Evolutionary conservation across 495 filamentous ascomycete species (phyloP).

Genomic region (Podospora tetraspora): DNA sequence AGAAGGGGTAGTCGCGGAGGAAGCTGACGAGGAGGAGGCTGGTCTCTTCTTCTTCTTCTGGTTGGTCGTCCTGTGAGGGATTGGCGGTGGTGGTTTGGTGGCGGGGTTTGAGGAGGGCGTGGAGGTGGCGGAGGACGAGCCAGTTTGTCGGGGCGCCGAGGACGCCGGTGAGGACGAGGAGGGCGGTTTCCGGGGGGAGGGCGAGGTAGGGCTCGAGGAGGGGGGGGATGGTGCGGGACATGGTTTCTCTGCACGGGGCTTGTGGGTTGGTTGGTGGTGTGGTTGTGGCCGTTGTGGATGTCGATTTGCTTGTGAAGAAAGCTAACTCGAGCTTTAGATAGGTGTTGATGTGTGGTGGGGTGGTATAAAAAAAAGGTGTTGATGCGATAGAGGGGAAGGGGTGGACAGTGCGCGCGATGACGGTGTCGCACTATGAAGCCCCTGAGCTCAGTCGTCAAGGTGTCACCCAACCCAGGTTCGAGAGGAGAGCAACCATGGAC

Average conservation of each 20-base stretch:
- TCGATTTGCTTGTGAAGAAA: neutral
- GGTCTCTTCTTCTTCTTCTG: slow-evolving; percentile 7
- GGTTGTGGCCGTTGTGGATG: too few species aligned
- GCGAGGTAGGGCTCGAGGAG: slow-evolving; percentile 63
- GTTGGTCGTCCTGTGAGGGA: neutral
- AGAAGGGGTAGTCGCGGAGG: slow-evolving; percentile 71
- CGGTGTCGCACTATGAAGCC: neutral
- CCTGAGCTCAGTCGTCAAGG: neutral
- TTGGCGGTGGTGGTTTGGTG: neutral
- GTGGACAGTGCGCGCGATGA: neutral
- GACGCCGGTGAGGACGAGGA: slow-evolving; percentile 68
- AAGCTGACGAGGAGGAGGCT: slow-evolving; percentile 75
- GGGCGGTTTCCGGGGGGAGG: slow-evolving; percentile 27
- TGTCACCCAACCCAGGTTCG: neutral
- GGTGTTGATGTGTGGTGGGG: neutral
- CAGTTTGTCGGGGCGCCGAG: slow-evolving; percentile 69
- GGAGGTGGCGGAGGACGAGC: slow-evolving; percentile 62
- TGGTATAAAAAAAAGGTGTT: neutral
- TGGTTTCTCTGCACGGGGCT: neutral
- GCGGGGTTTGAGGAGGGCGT: slow-evolving; percentile 46
- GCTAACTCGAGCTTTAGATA: neutral
- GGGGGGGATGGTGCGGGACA: slow-evolving; percentile 40
- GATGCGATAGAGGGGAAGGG: neutral
- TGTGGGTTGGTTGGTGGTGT: neutral
- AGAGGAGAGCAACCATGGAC: neutral